Evolutionary conservation across 2,329 filamentous ascomycete genomes (phyloP), one percentile per base, ranked within the genome.

Genomic region (Cladophialophora carrionii): DNA sequence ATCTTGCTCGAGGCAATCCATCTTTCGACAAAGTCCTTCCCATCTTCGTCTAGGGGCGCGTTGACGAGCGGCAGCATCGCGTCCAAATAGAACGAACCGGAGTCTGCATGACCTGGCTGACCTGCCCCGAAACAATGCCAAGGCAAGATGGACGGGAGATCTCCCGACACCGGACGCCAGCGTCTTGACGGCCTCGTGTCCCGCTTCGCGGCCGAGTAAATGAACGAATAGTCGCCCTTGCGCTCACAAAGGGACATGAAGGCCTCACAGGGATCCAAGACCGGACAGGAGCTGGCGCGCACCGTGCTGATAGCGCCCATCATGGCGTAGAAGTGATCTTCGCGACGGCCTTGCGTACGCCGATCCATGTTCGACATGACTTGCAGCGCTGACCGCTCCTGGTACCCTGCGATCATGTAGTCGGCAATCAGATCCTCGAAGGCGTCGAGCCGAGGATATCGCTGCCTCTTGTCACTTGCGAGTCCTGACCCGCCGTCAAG

Each of bases 151-250:
- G 62, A 59, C 14, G 58, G 63, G 17, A 65, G 59, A 57, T 48
- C 29, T 24, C 41, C 63, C 4, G 63, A 6, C 43, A 29, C 41
- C 0, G 63, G 63, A 57, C 63, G 58, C 63, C 63, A 65, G 26
- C 59, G 52, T 54, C 52, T 65, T 8, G 41, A 24, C 49, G 17
- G 43, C 29, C 24, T 56, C 24, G 53, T 2, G 34, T 63, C 59
- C 7, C 63, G 58, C 49, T 29, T 55, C 22, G 60, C 60, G 32
- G 46, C 43, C 14, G 63, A 63, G 24, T 57, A 65, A 26, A 65
- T 63, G 48, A 65, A 65, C n/a, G 63, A 65, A 51, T 57, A 65
- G 37, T 65, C 63, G 8, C 60, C 52, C 32, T 65, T 65, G n/a
- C 32, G 20, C 60, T 65, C 63, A 6, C 63, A 65, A 3, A 65